Evolutionary conservation across 2,329 filamentous ascomycete species (phyloP), one percentile per base, ranked within the genome.

Genomic region (Alternaria triticina): DNA sequence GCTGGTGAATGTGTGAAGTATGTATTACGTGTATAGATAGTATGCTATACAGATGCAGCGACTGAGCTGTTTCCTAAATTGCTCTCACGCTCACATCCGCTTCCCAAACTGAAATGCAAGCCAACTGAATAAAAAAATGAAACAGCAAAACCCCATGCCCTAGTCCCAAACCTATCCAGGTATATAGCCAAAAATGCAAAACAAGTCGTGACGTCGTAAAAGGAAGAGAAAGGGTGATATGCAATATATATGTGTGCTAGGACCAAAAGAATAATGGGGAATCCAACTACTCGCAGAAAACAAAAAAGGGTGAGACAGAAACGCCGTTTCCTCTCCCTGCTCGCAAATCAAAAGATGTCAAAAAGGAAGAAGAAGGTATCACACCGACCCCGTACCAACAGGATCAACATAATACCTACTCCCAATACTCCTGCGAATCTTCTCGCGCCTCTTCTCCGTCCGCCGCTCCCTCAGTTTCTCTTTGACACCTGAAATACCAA

Each of bases 371-470:
- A 30, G n/a, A 1, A 11, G 49, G 8, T 20, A 25, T 9, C 11
- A 52, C 1, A 33, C 20, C 22, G 59, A 62, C 30, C 25, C 47
- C 6, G 54, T 55, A 12, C 28, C 60, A 12, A 61, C 64, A 5
- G 65, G 68, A 50, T 79, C 77, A 15, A 77, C 68, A 57, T 77
- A 82, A 71, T 82, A 80, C 59, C 80, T 78, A 15, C 77, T 75
- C 2, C 85, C 84, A 70, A 90, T 89, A 59, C 83, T 86, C 59
- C 83, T 82, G 66, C 87, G 83, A 54, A 89, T 77, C 61, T 79
- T 82, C 65, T 86, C 82, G 63, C 87, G 80, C 62, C 85, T 79
- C 66, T 82, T 84, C 73, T 89, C 85, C 55, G 82, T 81, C 65
- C 79, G 82, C 57, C 80, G 77, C 72, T 83, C 82, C 40, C 79